These are phyloP conservation scores for Aurinia saxatilis DNA, from an alignment of 345 rosid species.

Conservation along the genomic window DNA sequence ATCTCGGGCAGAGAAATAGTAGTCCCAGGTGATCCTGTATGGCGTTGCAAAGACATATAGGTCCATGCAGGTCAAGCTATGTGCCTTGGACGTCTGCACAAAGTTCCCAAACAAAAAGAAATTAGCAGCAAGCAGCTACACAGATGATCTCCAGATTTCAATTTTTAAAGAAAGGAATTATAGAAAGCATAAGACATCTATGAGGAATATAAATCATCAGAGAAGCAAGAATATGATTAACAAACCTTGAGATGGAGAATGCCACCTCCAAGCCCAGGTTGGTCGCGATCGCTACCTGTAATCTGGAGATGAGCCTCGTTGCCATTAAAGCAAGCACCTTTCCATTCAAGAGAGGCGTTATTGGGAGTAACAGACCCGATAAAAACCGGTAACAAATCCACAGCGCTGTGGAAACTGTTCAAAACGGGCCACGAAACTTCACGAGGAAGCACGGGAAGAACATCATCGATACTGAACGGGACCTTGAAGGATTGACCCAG, in stretches of 20 bases:
- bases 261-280: constrained; percentile 73
- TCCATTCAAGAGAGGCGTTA: constrained; percentile 65
- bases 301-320: constrained; percentile 76
- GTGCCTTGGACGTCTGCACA: constrained; percentile 73
- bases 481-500: constrained; percentile 42
- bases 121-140: too few relatives aligned
- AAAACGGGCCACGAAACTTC: constrained; percentile 92
- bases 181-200: too few relatives aligned
- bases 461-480: constrained; percentile 68
- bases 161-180: too few relatives aligned
- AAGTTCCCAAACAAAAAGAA: neutral
- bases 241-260: constrained; percentile 61
- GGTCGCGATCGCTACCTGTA: constrained; percentile 48
- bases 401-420: constrained; percentile 77
- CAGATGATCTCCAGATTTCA: too few relatives aligned
- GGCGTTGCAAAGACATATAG: constrained; percentile 97
- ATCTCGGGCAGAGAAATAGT: constrained; percentile 73
- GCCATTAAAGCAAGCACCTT: constrained; percentile 83
- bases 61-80: constrained; percentile 98
- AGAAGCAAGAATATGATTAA: too few relatives aligned
- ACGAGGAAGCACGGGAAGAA: constrained; percentile 78
- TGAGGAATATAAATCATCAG: too few relatives aligned
- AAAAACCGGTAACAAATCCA: constrained; percentile 78
- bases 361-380: constrained; percentile 66
- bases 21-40: constrained; percentile 92